Conservation (phyloP, 768 basidiomycete genomes). For the Lactarius hengduanensis region DNA sequence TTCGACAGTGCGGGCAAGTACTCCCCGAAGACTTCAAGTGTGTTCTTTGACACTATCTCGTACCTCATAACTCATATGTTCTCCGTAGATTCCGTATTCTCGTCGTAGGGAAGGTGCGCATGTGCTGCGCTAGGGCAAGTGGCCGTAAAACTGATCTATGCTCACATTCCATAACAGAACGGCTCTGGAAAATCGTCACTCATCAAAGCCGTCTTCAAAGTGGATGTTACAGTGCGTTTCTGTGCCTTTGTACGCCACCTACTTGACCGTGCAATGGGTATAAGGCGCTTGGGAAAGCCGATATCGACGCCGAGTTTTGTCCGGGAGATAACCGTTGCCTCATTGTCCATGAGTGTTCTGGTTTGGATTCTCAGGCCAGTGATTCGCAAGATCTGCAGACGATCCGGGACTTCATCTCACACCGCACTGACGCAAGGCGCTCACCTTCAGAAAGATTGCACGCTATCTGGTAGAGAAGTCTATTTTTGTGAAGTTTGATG, state of each 20-base stretch:
- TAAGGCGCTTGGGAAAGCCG: background rate
- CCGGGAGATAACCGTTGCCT: conserved; percentile 3
- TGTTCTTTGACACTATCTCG: no score
- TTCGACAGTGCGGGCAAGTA: no score
- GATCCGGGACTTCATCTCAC: background rate
- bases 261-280: background rate
- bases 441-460: conserved; percentile 4
- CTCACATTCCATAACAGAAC: background rate
- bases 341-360: conserved; percentile 16
- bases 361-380: background rate
- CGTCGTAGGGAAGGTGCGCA: conserved; percentile 6
- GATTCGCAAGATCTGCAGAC: background rate
- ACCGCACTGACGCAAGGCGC: background rate
- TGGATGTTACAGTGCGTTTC: conserved; percentile 1
- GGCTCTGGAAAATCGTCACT: conserved; percentile 18
- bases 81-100: conserved; percentile 12
- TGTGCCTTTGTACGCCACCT: background rate
- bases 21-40: no score
- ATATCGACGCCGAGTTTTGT: conserved; percentile 5
- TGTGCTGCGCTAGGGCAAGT: no score
- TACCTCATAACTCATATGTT: no score
- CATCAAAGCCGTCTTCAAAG: conserved; percentile 8
- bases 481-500: background rate
- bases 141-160: no score
- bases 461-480: conserved; percentile 11